phyloP scores from a whole-genome alignment of 345 rosid species.

The Camelina neglecta region DNA sequence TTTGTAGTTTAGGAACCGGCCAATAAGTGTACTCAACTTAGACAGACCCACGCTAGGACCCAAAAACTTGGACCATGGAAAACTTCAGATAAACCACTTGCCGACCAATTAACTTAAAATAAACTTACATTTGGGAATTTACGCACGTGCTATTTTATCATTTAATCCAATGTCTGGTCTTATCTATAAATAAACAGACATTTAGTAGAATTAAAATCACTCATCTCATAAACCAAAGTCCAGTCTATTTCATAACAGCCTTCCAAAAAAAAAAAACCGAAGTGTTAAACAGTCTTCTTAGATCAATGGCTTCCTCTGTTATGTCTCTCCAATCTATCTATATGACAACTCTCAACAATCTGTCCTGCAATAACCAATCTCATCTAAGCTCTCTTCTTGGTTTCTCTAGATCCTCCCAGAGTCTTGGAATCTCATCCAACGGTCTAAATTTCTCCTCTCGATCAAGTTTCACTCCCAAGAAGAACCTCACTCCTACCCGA shows the following conservation, averaged over 20 bases:
- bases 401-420: slow-evolving; percentile 33
- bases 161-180: neutral
- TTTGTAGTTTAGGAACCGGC: slow-evolving; percentile 23
- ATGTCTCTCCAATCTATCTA: slow-evolving; percentile 35
- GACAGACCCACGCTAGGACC: neutral
- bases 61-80: neutral
- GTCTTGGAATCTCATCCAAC: slow-evolving; percentile 35
- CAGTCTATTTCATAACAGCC: neutral
- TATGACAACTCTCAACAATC: slow-evolving; percentile 21
- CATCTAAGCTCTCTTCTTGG: slow-evolving; percentile 31
- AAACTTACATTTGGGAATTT: neutral
- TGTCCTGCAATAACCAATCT: slow-evolving; percentile 1
- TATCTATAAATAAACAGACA: neutral
- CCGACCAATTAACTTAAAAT: slow-evolving; percentile 24
- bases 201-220: slow-evolving; percentile 24
- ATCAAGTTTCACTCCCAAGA: slow-evolving; percentile 26
- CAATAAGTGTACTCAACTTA: neutral
- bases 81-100: neutral
- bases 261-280: neutral
- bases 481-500: slow-evolving; percentile 1
- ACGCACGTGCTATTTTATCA: slow-evolving; percentile 2
- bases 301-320: slow-evolving; percentile 27
- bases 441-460: slow-evolving; percentile 30
- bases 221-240: slow-evolving; percentile 10
- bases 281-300: neutral